Evolutionary conservation across 768 basidiomycete genomes (phyloP).

Genomic region (Mycena venus): DNA sequence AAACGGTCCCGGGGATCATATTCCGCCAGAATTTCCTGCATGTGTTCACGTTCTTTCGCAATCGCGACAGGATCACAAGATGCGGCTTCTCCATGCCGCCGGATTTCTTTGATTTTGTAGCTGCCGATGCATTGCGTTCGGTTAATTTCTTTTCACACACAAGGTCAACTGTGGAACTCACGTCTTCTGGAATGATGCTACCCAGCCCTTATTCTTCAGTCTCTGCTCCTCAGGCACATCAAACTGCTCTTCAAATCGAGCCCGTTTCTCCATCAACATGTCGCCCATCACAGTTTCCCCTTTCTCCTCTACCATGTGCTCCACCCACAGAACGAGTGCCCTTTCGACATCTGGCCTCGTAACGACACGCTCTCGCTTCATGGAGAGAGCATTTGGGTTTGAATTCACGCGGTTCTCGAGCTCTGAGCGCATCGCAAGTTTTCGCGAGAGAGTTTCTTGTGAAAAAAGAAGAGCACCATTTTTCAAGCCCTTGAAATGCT

Average conservation of each 20-base stretch:
- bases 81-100: too few relatives aligned
- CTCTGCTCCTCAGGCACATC: too few relatives aligned
- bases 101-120: too few relatives aligned
- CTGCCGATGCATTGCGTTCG: background rate
- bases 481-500: background rate
- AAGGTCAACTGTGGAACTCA: too few relatives aligned
- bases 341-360: background rate
- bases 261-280: background rate
- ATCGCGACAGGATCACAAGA: slow-evolving; percentile 40
- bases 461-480: background rate
- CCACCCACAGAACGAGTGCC: background rate
- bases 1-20: slow-evolving; percentile 40
- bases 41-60: slow-evolving; percentile 31
- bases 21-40: slow-evolving; percentile 32
- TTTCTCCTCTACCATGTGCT: background rate
- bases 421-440: background rate
- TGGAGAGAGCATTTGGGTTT: background rate
- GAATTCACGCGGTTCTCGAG: background rate
- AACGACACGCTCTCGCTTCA: background rate
- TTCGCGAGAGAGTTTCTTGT: background rate
- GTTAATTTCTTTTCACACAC: too few relatives aligned
- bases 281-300: too few relatives aligned
- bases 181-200: too few relatives aligned
- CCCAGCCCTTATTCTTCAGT: too few relatives aligned
- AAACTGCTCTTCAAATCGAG: too few relatives aligned